Percentiles rank a stretch among this genome's conserved stretches.
Evolutionary conservation across 2,329 filamentous ascomycete genomes (phyloP).

Genomic region (Rosellinia necatrix): DNA sequence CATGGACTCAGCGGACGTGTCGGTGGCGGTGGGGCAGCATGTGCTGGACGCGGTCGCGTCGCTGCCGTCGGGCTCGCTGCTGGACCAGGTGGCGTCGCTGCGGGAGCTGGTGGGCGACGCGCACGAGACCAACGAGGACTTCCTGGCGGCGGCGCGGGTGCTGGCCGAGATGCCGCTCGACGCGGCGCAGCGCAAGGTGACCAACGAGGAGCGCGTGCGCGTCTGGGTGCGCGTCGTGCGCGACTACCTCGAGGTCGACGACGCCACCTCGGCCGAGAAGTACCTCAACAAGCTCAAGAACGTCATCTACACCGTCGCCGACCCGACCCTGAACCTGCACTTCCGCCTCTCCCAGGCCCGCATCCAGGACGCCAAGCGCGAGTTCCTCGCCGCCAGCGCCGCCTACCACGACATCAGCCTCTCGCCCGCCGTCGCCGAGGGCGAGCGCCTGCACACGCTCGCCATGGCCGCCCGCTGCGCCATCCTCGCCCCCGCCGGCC

Average conservation of each 20-base stretch:
- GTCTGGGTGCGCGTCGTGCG: slow-evolving; percentile 95
- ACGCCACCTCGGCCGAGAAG: slow-evolving; percentile 80
- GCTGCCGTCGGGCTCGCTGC: slow-evolving; percentile 70
- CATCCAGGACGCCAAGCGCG: slow-evolving; percentile 87
- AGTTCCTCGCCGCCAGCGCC: slow-evolving; percentile 85
- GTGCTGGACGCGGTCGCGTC: slow-evolving; percentile 68
- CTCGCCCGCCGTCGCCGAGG: slow-evolving; percentile 76
- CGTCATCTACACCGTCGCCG: slow-evolving; percentile 77
- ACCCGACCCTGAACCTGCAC: slow-evolving; percentile 76
- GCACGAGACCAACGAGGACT: slow-evolving; percentile 83
- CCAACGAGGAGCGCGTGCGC: slow-evolving; percentile 78
- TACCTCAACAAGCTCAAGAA: slow-evolving; percentile 97
- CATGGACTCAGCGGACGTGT: slow-evolving; percentile 65
- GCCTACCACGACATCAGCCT: slow-evolving; percentile 89
- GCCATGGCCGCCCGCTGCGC: slow-evolving; percentile 89
- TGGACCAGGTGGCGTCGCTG: slow-evolving; percentile 81
- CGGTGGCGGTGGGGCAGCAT: slow-evolving; percentile 76
- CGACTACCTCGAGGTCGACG: slow-evolving; percentile 92
- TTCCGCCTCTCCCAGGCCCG: slow-evolving; percentile 92
- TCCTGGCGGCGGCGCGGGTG: slow-evolving; percentile 73
- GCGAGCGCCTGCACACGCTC: slow-evolving; percentile 83
- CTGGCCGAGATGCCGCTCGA: slow-evolving; percentile 88
- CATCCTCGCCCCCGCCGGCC: slow-evolving; percentile 88
- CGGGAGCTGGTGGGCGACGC: slow-evolving; percentile 82
- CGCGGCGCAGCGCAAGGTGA: slow-evolving; percentile 81